Evolutionary conservation across 2,329 filamentous ascomycete species (phyloP), one percentile per base, ranked within the genome.

Genomic region (Drechslerella stenobrocha): DNA sequence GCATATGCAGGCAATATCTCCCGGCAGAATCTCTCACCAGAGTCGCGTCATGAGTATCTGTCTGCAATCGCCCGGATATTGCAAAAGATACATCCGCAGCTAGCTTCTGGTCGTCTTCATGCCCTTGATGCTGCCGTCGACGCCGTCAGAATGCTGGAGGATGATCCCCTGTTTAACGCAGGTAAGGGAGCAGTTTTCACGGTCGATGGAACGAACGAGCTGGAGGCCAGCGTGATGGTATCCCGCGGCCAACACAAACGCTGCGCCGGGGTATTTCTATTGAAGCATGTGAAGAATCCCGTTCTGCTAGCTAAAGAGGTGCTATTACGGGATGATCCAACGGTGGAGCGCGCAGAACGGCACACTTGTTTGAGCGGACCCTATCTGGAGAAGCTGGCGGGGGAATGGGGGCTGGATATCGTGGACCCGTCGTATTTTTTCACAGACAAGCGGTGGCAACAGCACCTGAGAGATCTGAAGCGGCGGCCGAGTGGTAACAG

Each of bases 141-240:
- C 75, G 90, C 90, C 44, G 89, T 95, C 8, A 79, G 80, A 0
- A 80, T 86, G 23, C 82, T 96, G 13, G 90, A 96, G 77, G 80
- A 95, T 74, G 84, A 90, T 73, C 81, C 86, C 1, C 82, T 95
- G 2, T 95, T 93, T 81, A 96, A 96, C 78, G 85, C 85, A 60
- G 90, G 85, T 5, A 86, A 85, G 73, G 91, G 91, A 53, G 88
- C 90, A 51, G 90, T 95, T 18, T 96, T 95, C 76, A 95, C 89
- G 0, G 84, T 86, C 51, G 85, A 87, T 71, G 91, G 90, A 15
- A 82, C 85, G 70, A 90, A 91, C 75, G 88, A 96, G 78, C 84
- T 95, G 69, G 90, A 96, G 77, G 88, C 89, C 1, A 88, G 85
- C 6, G 83, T 95, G 52, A 95, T 95, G 90, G 87, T 95, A 0